Evolutionary conservation across 345 rosid species (phyloP).

Genomic region (Populus pruinosa): DNA sequence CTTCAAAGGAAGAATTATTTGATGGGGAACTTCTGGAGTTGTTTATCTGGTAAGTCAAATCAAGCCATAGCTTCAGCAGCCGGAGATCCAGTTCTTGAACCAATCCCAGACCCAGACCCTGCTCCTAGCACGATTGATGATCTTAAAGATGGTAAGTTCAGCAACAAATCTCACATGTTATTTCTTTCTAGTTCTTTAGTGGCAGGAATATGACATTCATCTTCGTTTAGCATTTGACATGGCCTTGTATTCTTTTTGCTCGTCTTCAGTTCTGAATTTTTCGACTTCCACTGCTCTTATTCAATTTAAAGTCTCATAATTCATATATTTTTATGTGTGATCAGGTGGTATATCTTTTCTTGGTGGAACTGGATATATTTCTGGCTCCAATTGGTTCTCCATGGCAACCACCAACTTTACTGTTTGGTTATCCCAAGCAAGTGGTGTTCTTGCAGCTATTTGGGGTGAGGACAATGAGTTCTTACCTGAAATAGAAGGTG

Average conservation of each 20-base stretch:
- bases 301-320: no score
- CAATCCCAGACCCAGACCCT: background rate
- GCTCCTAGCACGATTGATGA: no score
- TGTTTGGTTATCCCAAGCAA: conserved; percentile 3
- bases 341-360: conserved; percentile 5
- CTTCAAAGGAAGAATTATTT: background rate
- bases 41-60: background rate
- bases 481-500: background rate
- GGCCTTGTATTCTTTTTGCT: no score
- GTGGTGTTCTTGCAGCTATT: conserved; percentile 7
- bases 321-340: no score
- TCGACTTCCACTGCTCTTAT: no score
- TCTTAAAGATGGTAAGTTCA: background rate
- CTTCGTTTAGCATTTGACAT: no score
- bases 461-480: conserved; percentile 3
- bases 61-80: no score
- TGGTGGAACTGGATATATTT: conserved; percentile 8
- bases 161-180: background rate
- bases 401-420: background rate
- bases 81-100: no score
- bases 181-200: no score
- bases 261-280: background rate
- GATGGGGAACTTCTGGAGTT: conserved; percentile 15
- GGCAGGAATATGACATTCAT: no score
- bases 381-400: no score